Evolutionary conservation across 2,329 filamentous ascomycete species (phyloP).

Genomic region (Fusarium chuoi): DNA sequence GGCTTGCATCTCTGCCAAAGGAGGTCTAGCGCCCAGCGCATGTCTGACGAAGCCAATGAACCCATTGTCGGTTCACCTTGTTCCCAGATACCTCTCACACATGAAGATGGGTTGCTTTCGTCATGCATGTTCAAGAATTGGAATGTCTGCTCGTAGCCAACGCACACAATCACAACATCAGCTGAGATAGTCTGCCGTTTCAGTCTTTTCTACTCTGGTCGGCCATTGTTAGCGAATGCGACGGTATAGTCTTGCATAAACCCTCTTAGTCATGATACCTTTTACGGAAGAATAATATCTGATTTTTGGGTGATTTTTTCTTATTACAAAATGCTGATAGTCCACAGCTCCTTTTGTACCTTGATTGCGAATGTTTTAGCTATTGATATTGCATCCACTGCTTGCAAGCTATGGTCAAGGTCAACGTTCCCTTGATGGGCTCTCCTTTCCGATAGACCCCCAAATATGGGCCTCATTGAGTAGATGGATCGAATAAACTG

Average conservation of each 20-base stretch:
- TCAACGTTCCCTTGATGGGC: too few species aligned
- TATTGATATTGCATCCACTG: neutral
- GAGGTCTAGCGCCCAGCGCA: neutral
- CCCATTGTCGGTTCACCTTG: rapidly evolving
- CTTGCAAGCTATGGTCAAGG: neutral
- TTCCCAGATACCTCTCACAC: neutral
- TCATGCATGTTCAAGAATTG: rapidly evolving
- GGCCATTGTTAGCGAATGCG: too few species aligned
- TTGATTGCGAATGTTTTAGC: rapidly evolving
- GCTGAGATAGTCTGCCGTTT: too few species aligned
- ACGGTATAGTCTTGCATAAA: too few species aligned
- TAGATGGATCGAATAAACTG: conserved; percentile 11
- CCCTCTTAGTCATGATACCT: neutral
- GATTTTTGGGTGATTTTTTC: rapidly evolving
- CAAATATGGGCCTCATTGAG: neutral
- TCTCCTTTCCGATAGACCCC: neutral
- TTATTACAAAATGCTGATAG: neutral
- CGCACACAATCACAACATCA: too few species aligned
- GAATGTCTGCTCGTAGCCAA: neutral
- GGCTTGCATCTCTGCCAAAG: neutral
- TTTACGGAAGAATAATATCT: rapidly evolving
- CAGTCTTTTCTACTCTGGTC: too few species aligned
- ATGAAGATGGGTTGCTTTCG: neutral
- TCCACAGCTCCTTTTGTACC: neutral
- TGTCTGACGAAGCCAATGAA: neutral